Evolutionary conservation across 495 filamentous ascomycete genomes (phyloP), one percentile per base, ranked within the genome.

Genomic region (Aspergillus avenaceus): DNA sequence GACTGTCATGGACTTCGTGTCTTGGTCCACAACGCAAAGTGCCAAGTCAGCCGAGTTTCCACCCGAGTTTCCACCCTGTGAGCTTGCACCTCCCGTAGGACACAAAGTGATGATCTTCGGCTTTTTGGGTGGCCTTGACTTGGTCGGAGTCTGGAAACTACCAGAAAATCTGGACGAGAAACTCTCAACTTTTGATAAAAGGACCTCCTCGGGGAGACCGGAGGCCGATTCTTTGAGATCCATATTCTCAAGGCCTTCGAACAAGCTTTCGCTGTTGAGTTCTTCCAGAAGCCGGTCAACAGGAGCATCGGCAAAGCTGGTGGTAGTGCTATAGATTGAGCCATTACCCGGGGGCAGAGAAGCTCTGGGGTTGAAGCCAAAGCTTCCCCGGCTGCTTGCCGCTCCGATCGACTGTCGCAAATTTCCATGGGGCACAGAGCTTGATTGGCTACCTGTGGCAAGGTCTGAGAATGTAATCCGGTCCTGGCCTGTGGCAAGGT

Each of bases 401-500:
- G 79, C 82, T 53, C 88, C 87, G 36, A 92, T 81, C 24, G 93
- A 97, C 34, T 91, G 83, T 28, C 81, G 83, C 54, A 78, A 73
- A 52, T 75, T 71, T n/a, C 78, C 78, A 60, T 75, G 71, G 28
- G 68, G 65, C 36, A 67, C 49, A 18, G 65, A 65, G 24, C 58
- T 74, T 16, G 72, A 78, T 65, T 70, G 76, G 52, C 56, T 79
- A 50, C 69, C 77, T 26, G 76, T 72, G 48, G 74, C 74, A 36
- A 86, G 80, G 44, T 91, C 89, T 11, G 81, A 77, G 59, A 92
- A 93, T 16, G 82, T 79, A 3, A 84, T 74, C 45, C 87, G 78
- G 47, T 91, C 88, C 41, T 90, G 86, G 18, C 80, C 82, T 21
- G 74, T 84, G 0, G 89, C 92, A 11, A 97, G 71, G 61, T 97